Base-by-base conservation (phyloP, 2,329 filamentous ascomycete species). In the Hymenoscyphus fructigenus region DNA sequence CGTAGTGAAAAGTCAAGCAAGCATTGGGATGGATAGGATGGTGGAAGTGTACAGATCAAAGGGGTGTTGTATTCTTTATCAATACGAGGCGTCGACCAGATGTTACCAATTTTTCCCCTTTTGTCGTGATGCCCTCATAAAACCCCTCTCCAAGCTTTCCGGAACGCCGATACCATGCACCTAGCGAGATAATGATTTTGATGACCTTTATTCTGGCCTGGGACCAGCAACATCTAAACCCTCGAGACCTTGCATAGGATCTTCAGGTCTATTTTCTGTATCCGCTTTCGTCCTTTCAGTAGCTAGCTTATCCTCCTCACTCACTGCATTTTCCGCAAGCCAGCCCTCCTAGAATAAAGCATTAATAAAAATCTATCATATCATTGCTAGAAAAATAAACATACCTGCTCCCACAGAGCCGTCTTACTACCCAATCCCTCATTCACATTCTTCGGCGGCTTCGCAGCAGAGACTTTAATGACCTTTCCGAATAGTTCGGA, bases 211-310 rank as follows among this genome's bases (percentile, higher is more conserved):
- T 74, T 86, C 88, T 62, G 85, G 89, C 77, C 91, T 93, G 14
- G 95, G 95, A 9, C 96, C 96, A 63, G 94, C 96, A 72, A 98
- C 91, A 78, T 98, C 96, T 62, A 98, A 82, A 17, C 91, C 92
- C 77, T 98, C 93, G 6, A 99, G 81, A 38, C 93, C 94, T 79
- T 97, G 92, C 95, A 99, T 99, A 3, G 94, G 92, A 79, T 98
- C 93, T 72, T 89, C 86, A 1, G 85, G 84, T 56, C 79, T 82
- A 65, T 83, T 81, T 70, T 84, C 85, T 41, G 80, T 80, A 63
- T 78, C 79, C 65, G 78, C 78, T 69, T 81, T 81, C 59, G 81
- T 81, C 70, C 84, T 80, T 55, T 89, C 87, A 47, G 82, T 80
- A 32, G 84, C 87, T 70, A 85, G 74, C 64, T 84, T 85, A 74